phyloP scores from a whole-genome alignment of 139 green algal genomes.

The Chlorella sp. region DNA sequence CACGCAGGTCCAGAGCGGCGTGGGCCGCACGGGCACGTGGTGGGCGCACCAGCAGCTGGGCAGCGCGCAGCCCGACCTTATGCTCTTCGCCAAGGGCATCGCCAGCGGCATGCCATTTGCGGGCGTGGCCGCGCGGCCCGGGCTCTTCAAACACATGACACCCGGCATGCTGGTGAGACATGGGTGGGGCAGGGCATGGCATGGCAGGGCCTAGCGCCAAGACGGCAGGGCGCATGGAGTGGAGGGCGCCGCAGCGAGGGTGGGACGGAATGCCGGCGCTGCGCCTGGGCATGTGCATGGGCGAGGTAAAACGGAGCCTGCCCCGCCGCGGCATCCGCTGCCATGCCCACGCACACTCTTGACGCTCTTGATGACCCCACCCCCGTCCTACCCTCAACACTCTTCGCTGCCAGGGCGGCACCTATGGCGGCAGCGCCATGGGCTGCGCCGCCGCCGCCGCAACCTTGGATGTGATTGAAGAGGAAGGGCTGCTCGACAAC shows the following conservation, averaged over 20 bases:
- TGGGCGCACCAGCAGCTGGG: constrained; percentile 77
- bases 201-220: background rate
- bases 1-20: constrained; percentile 79
- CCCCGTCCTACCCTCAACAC: background rate
- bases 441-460: constrained; percentile 65
- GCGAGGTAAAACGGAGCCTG: too few relatives aligned
- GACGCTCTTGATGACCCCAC: background rate
- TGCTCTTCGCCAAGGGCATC: constrained; percentile 88
- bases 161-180: constrained; percentile 62
- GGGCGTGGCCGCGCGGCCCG: constrained; percentile 55
- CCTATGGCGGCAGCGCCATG: constrained; percentile 75
- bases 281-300: too few relatives aligned
- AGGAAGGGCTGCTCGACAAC: constrained; percentile 79
- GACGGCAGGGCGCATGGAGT: too few relatives aligned
- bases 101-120: constrained; percentile 82
- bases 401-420: constrained; percentile 51
- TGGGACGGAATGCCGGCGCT: too few relatives aligned
- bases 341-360: too few relatives aligned
- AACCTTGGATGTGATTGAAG: constrained; percentile 74
- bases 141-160: constrained; percentile 55
- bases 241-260: too few relatives aligned
- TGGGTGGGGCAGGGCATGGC: background rate
- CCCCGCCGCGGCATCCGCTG: too few relatives aligned
- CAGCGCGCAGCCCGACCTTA: constrained; percentile 65
- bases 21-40: constrained; percentile 76